Evolutionary conservation across 371 early-diverging fungal species (phyloP).

Genomic region (Apophysomyces trapeziformis): DNA sequence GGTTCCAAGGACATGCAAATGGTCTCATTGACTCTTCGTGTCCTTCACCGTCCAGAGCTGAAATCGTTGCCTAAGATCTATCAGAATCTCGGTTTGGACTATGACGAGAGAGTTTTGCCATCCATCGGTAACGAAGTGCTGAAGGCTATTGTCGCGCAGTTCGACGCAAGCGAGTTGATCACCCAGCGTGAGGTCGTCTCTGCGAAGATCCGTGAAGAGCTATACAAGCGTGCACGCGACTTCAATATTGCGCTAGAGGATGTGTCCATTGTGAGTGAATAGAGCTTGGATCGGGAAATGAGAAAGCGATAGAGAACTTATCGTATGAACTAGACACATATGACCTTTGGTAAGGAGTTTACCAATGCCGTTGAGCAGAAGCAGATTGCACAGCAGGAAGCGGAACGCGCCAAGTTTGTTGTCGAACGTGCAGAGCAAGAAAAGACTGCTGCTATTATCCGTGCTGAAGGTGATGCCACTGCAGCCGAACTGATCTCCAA

Average conservation of each 20-base stretch:
- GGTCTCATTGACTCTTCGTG: constrained; percentile 92
- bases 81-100: constrained; percentile 92
- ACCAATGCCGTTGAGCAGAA: constrained; percentile 91
- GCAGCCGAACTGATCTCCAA: constrained; percentile 90
- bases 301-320: neutral
- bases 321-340: constrained; percentile 73
- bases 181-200: constrained; percentile 98
- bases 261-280: constrained; percentile 88
- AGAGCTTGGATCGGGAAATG: neutral
- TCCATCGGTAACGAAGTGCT: constrained; percentile 99
- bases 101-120: constrained; percentile 97
- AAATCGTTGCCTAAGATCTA: constrained; percentile 82
- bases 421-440: constrained; percentile 98
- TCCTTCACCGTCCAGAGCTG: constrained; percentile 91
- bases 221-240: constrained; percentile 91
- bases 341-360: constrained; percentile 97
- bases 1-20: constrained; percentile 91
- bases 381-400: constrained; percentile 96
- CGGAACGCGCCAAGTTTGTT: constrained; percentile 94
- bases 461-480: constrained; percentile 97
- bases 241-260: constrained; percentile 97
- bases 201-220: constrained; percentile 91
- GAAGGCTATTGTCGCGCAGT: constrained; percentile 98
- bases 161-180: constrained; percentile 96
- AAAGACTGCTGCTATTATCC: constrained; percentile 95